Conservation (phyloP, 2,329 filamentous ascomycete genomes). For the Hypomyces perniciosus region DNA sequence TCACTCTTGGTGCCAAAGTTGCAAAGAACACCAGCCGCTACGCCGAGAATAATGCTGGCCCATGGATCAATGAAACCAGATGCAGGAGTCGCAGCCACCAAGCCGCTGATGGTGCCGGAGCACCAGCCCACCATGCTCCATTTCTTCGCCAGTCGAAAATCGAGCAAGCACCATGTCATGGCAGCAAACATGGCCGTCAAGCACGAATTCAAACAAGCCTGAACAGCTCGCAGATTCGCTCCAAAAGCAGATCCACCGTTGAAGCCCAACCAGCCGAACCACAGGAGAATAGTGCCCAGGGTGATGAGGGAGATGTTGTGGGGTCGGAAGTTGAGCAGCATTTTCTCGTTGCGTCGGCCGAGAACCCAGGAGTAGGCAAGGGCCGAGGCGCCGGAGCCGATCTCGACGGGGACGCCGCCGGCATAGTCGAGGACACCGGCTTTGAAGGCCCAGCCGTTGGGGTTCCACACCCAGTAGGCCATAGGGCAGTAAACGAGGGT, state of each 20-base stretch:
- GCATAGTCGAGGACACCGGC: constrained; percentile 95
- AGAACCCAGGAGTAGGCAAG: constrained; percentile 95
- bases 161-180: constrained; percentile 90
- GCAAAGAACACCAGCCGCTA: constrained; percentile 59
- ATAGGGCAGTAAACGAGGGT: constrained; percentile 96
- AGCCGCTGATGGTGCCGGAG: constrained; percentile 64
- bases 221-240: constrained; percentile 85
- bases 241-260: constrained; percentile 95
- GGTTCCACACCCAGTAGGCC: constrained; percentile 94
- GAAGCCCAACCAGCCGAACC: constrained; percentile 99
- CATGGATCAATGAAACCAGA: constrained; percentile 64
- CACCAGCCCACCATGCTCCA: constrained; percentile 80
- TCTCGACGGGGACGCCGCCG: constrained; percentile 94
- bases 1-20: constrained; percentile 60
- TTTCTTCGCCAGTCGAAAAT: constrained; percentile 90
- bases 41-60: constrained; percentile 60
- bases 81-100: constrained; percentile 63
- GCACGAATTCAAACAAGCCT: constrained; percentile 98
- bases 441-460: constrained; percentile 85
- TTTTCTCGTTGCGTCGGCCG: constrained; percentile 93
- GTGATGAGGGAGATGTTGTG: constrained; percentile 98
- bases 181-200: constrained; percentile 86
- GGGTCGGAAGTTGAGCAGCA: constrained; percentile 99
- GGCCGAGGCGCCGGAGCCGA: constrained; percentile 86
- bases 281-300: constrained; percentile 88